Conservation (phyloP, 768 basidiomycete genomes). For the Melanogaster broomeanus region DNA sequence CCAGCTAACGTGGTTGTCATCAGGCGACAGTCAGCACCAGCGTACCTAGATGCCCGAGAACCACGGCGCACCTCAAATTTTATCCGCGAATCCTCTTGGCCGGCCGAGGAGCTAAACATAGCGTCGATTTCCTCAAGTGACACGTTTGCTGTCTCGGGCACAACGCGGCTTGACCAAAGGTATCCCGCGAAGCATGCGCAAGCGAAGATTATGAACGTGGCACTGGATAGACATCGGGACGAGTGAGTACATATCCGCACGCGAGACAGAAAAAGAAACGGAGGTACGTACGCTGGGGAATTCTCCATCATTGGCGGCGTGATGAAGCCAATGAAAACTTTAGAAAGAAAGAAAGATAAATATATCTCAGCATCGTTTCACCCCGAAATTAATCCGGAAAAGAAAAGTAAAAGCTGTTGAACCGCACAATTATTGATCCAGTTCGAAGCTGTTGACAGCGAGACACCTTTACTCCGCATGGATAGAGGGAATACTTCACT, state of each 20-base stretch:
- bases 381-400: not conserved
- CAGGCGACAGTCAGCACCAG: not conserved
- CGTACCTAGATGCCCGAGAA: not conserved
- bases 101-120: constrained; percentile 62
- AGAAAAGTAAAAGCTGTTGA: not conserved
- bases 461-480: constrained; percentile 79
- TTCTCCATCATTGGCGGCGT: constrained; percentile 66
- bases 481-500: constrained; percentile 82
- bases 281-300: constrained; percentile 53
- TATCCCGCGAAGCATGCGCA: constrained; percentile 65
- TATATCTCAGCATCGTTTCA: constrained; percentile 4
- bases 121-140: constrained; percentile 77
- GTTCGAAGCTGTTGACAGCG: constrained; percentile 82
- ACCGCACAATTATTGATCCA: constrained; percentile 79
- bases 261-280: not conserved
- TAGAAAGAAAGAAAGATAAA: not conserved
- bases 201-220: constrained; percentile 70
- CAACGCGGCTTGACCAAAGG: constrained; percentile 66
- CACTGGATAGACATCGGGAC: constrained; percentile 35
- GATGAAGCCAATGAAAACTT: constrained; percentile 75
- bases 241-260: not conserved
- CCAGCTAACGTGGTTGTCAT: constrained; percentile 44
- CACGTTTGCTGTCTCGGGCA: constrained; percentile 79
- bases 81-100: constrained; percentile 50
- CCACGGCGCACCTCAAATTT: constrained; percentile 49